phyloP scores from a whole-genome alignment of 169 alveolate genomes.

The Hepatocystis sp. region DNA sequence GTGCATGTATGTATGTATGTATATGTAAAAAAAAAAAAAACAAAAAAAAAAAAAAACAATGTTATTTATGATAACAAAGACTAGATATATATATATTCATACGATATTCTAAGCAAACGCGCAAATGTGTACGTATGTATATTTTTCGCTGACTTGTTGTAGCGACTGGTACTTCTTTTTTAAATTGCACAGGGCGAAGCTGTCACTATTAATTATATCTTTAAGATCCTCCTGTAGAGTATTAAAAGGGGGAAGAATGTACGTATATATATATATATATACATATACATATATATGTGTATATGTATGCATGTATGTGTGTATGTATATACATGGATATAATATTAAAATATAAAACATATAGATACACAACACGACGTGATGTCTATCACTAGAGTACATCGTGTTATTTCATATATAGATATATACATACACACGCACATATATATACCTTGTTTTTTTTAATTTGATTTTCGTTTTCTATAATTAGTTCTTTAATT shows the following conservation, averaged over 20 bases:
- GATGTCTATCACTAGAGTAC: neutral
- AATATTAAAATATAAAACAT: no score
- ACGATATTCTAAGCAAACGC: no score
- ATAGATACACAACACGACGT: conserved; percentile 1
- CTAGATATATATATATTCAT: no score
- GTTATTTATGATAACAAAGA: no score
- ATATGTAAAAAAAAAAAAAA: neutral
- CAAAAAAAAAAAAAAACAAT: neutral
- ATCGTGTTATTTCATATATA: no score
- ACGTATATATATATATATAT: conserved; percentile 5
- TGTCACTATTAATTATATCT: conserved; percentile 17
- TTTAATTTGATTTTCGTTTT: conserved; percentile 21
- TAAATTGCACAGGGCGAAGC: conserved; percentile 17
- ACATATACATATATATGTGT: conserved; percentile 6
- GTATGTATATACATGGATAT: no score
- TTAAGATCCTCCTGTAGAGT: conserved; percentile 1
- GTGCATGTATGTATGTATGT: neutral
- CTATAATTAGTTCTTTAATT: conserved; percentile 34
- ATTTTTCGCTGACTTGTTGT: conserved; percentile 25
- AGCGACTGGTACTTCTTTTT: conserved; percentile 21
- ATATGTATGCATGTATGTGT: conserved; percentile 2
- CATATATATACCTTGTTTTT: conserved; percentile 31
- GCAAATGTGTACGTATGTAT: no score
- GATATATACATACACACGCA: no score
- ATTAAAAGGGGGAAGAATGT: neutral